Evolutionary conservation across 306 rosid genomes (phyloP), one percentile per base, ranked within the genome.

Genomic region (Citrullus amarus): DNA sequence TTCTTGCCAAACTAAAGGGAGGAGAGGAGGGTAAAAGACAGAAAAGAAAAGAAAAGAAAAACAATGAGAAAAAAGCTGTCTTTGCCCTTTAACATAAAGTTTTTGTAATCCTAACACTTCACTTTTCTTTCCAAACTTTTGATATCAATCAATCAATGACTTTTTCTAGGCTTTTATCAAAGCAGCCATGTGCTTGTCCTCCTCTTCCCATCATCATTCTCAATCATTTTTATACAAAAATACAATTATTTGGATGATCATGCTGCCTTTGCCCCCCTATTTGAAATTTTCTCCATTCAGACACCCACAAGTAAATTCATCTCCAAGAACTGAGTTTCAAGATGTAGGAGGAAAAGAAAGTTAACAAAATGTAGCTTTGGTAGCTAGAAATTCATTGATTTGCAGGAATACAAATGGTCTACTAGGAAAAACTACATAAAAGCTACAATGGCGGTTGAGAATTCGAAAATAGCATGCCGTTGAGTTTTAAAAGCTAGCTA

Each of bases 181-280:
- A 79, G 81, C 32, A 79, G 50, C 86, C 91, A 88, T 88, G 91
- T 88, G 91, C 91, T 70, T 56, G 41, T 74, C 71, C 81, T 85
- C 84, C 82, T 84, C 84, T 65, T 59, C 74, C 70, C 62, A 77
- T 77, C 69, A 50, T 79, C 69, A 50, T 79, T 77, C 68, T 16
- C 73, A 48, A 25, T 69, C 62, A 58, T 67, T 11, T 68, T 73
- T 56, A 36, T 65, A 44, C 43, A 77, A 67, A n/a, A 39, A 59
- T 41, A 46, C 59, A 36, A 76, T 76, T 55, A 62, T 43, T 77
- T 41, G 38, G 10, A 6, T 77, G 36, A 60, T 56, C 54, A 67
- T 44, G 2, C 13, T 44, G 3, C 44, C 28, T 32, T 74, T 8
- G 57, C 36, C 36, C 56, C 9, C 6, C 22, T 16, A 18, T 17